Percentiles rank a stretch among this genome's conserved stretches.
These are phyloP conservation scores for Serendipita sp. DNA, from an alignment of 768 basidiomycete genomes.

Conservation along the genomic window DNA sequence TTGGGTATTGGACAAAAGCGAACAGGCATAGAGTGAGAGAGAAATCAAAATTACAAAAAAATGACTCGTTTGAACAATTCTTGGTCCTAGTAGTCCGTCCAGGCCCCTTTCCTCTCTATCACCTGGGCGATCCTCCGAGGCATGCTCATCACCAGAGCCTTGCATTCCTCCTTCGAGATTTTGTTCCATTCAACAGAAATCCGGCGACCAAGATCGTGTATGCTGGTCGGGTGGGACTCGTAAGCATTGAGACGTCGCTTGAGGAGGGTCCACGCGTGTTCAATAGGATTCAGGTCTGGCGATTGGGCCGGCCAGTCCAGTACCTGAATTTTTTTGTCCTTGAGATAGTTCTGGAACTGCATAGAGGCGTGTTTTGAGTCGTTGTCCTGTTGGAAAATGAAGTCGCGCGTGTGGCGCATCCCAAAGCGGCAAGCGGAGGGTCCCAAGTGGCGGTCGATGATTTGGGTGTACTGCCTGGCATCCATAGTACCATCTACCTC, in stretches of 20 bases:
- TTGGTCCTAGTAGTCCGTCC: background rate
- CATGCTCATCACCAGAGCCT: background rate
- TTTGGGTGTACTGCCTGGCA: constrained; percentile 16
- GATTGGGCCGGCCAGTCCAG: constrained; percentile 3
- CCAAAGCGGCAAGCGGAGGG: background rate
- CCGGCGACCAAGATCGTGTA: background rate
- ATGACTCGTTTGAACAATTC: background rate
- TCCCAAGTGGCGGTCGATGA: constrained; percentile 14
- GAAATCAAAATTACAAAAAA: background rate
- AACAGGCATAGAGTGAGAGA: background rate
- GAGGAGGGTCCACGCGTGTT: background rate
- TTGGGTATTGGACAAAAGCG: background rate
- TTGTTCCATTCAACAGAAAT: background rate
- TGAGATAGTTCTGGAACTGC: background rate
- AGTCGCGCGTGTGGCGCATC: background rate
- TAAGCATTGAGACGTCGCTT: background rate
- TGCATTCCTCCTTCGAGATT: background rate
- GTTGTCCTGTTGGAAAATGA: constrained; percentile 3
- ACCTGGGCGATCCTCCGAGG: background rate
- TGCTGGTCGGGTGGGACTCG: background rate
- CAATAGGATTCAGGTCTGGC: constrained; percentile 5
- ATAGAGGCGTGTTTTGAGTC: background rate
- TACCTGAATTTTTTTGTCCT: background rate
- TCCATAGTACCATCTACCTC: constrained; percentile 23
- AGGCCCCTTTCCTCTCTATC: background rate